Evolutionary conservation across 176 grass and related monocot genomes (phyloP).

Genomic region (Hordeum marinum): DNA sequence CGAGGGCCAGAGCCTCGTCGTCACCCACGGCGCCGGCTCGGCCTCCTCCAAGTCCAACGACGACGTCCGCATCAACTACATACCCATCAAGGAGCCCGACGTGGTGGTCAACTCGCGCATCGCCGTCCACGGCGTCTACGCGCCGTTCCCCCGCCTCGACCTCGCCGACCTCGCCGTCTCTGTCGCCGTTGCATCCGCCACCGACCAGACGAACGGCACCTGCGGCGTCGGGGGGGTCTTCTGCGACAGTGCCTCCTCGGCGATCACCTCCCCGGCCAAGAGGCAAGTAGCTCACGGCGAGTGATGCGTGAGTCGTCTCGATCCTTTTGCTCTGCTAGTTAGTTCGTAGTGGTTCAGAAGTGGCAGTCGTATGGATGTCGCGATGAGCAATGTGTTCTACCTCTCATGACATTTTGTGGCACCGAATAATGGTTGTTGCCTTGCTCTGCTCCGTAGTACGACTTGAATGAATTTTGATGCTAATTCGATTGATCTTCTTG

Average conservation of each 20-base stretch:
- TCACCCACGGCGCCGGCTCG: constrained; percentile 28
- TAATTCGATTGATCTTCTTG: neutral
- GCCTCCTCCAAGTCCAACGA: neutral
- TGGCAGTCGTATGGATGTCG: too few species aligned
- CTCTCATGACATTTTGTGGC: too few species aligned
- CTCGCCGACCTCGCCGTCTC: constrained; percentile 42
- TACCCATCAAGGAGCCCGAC: constrained; percentile 61
- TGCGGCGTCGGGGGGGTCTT: constrained; percentile 1
- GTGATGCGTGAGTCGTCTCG: constrained; percentile 24
- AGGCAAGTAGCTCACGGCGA: neutral
- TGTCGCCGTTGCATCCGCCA: constrained; percentile 28
- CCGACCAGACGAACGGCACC: neutral
- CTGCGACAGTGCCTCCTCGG: constrained; percentile 17
- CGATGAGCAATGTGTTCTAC: too few species aligned
- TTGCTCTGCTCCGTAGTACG: too few species aligned
- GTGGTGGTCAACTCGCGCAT: constrained; percentile 69
- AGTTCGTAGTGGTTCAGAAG: neutral
- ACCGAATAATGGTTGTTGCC: too few species aligned
- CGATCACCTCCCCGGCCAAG: constrained; percentile 5
- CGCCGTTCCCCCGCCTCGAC: constrained; percentile 59
- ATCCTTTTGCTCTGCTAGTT: neutral
- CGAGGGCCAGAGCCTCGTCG: constrained; percentile 50
- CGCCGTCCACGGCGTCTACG: constrained; percentile 51
- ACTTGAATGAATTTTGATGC: too few species aligned
- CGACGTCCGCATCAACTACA: constrained; percentile 66